Conservation (phyloP, 306 rosid species). For the Clitoria ternatea region DNA sequence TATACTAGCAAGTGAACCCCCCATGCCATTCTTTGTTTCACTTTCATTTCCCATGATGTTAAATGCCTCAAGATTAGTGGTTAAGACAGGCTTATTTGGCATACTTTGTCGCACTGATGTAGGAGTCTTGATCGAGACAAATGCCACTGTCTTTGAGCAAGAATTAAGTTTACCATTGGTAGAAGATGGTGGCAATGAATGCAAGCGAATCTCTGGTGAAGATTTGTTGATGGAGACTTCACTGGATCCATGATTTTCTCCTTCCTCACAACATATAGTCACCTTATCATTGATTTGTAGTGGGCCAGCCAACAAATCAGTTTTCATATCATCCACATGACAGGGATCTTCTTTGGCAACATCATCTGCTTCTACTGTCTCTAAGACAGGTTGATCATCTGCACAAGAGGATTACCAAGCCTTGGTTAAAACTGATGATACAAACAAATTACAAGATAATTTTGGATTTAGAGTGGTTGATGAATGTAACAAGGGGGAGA, state of each 20-base stretch:
- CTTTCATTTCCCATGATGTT: conserved; percentile 34
- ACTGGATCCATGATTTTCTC: too few relatives aligned
- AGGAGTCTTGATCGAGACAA: conserved; percentile 53
- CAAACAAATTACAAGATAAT: background rate
- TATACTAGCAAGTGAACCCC: conserved; percentile 44
- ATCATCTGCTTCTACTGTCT: conserved; percentile 19
- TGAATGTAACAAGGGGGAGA: background rate
- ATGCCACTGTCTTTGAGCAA: conserved; percentile 54
- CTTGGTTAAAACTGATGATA: background rate
- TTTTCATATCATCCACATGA: conserved; percentile 12
- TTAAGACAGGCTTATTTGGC: conserved; percentile 15
- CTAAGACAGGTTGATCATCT: conserved; percentile 39
- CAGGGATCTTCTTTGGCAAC: conserved; percentile 14
- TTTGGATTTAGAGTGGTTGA: background rate
- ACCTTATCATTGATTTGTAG: conserved; percentile 19
- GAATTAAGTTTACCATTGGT: conserved; percentile 24
- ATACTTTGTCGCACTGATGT: conserved; percentile 6
- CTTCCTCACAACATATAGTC: conserved; percentile 8
- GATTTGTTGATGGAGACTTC: too few relatives aligned
- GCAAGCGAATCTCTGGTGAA: conserved; percentile 24
- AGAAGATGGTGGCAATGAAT: conserved; percentile 23
- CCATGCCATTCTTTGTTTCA: conserved; percentile 29
- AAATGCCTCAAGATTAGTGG: conserved; percentile 18
- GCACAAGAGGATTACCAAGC: conserved; percentile 9
- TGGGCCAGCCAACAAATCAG: conserved; percentile 25